Evolutionary conservation across 169 alveolate species (phyloP), one percentile per base, ranked within the genome.

Genomic region (Miamiensis avidus): DNA sequence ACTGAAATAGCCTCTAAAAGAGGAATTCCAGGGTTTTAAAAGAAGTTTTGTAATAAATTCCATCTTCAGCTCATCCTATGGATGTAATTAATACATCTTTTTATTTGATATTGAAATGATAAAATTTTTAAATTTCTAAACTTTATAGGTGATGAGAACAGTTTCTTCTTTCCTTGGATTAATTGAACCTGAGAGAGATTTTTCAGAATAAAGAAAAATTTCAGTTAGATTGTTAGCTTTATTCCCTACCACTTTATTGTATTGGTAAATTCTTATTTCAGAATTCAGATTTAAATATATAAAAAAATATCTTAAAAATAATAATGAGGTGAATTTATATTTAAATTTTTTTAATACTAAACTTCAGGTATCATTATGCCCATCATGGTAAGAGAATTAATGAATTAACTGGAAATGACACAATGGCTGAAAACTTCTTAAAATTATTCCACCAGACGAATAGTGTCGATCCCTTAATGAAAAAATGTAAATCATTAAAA

Each of bases 61-160:
- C 97, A 29, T 78, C 75, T n/a, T 85, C 82, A 15, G 93, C 96
- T 1, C 97, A 95, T 78, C 96, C 97, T 30, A 95, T 95, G 97
- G 97, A 92, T 81, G 82, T 49, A 49, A 49, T 49, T 88, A 28
- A 29, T 1, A n/a, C 65, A 32, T 20, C 28, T 26, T 69, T 83
- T 30, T 65, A 1, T 33, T 74, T 69, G 1, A n/a, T 29, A 30
- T 26, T 33, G 0, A 6, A 49, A 65, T 27, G 15, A 30, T 20
- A 28, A 32, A 0, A 49, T 28, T 32, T n/a, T 16, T 34, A 32
- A 65, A 69, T 11, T 29, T 75, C 64, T 49, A 49, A n/a, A n/a
- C n/a, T 49, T 49, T 20, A 49, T 49, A 49, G 69, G 69, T 81
- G 30, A 86, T 87, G 90, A 84, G 97, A 93, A 87, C 89, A 31